These are phyloP conservation scores for Kluyveromyces siamensis DNA, from an alignment of 805 yeast species.

Conservation along the genomic window DNA sequence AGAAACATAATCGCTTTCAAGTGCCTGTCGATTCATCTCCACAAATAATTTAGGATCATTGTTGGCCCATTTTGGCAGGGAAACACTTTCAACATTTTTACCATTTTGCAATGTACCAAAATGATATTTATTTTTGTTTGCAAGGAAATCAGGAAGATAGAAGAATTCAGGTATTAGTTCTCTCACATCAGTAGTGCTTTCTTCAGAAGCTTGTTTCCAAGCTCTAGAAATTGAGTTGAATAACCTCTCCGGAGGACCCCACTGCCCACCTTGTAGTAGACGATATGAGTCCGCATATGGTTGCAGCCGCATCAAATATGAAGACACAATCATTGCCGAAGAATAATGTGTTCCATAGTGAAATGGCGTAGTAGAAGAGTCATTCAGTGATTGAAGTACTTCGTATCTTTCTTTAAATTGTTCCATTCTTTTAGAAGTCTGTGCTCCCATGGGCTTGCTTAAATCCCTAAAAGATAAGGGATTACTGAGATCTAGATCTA, in stretches of 20 bases:
- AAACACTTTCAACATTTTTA: slow-evolving; percentile 47
- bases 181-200: slow-evolving; percentile 79
- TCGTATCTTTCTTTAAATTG: slow-evolving; percentile 66
- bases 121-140: slow-evolving; percentile 54
- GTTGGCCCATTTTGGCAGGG: slow-evolving; percentile 77
- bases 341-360: slow-evolving; percentile 93
- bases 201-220: slow-evolving; percentile 72
- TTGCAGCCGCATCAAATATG: slow-evolving; percentile 63
- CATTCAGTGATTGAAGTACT: slow-evolving; percentile 55
- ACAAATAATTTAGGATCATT: slow-evolving; percentile 68
- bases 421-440: slow-evolving; percentile 45
- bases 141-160: slow-evolving; percentile 69
- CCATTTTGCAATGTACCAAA: slow-evolving; percentile 67
- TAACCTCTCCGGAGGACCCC: slow-evolving; percentile 81
- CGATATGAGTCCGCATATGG: slow-evolving; percentile 78
- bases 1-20: slow-evolving; percentile 76
- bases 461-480: slow-evolving; percentile 63
- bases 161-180: slow-evolving; percentile 84
- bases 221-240: slow-evolving; percentile 69
- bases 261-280: slow-evolving; percentile 75
- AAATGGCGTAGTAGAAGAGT: slow-evolving; percentile 59
- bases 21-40: slow-evolving; percentile 67
- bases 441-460: slow-evolving; percentile 90
- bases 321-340: slow-evolving; percentile 86
- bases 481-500: slow-evolving; percentile 53